Conservation (phyloP, 495 filamentous ascomycete genomes). For the Podospora appendiculata region DNA sequence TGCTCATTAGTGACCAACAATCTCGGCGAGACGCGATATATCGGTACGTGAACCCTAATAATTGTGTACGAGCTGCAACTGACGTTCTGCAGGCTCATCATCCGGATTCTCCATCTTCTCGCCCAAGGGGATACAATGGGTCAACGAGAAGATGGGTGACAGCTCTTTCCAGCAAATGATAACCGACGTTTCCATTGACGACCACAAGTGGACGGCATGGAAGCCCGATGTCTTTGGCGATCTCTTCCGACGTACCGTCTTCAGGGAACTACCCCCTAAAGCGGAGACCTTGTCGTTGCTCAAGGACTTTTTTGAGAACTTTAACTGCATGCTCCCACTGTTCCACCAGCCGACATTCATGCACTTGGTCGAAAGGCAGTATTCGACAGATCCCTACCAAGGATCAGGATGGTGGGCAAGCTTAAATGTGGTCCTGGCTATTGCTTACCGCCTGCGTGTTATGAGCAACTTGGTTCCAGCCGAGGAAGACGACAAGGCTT, state of each 20-base stretch:
- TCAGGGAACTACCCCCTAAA: slow-evolving; percentile 72
- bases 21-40: slow-evolving; percentile 90
- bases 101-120: slow-evolving; percentile 95
- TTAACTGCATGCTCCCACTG: slow-evolving; percentile 96
- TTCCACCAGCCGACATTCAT: slow-evolving; percentile 98
- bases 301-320: slow-evolving; percentile 94
- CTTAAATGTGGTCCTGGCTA: slow-evolving; percentile 87
- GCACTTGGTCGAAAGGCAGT: slow-evolving; percentile 89
- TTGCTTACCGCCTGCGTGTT: slow-evolving; percentile 84
- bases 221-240: slow-evolving; percentile 92
- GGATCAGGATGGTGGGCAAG: slow-evolving; percentile 98
- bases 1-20: slow-evolving; percentile 98
- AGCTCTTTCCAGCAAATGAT: slow-evolving; percentile 95
- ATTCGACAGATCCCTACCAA: slow-evolving; percentile 86
- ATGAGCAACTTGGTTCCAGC: slow-evolving; percentile 87
- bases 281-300: slow-evolving; percentile 73
- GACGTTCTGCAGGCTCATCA: slow-evolving; percentile 65
- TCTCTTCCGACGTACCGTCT: slow-evolving; percentile 82
- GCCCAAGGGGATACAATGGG: slow-evolving; percentile 96
- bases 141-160: slow-evolving; percentile 96
- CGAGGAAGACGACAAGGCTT: slow-evolving; percentile 87
- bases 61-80: slow-evolving; percentile 3
- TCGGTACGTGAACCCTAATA: slow-evolving; percentile 51
- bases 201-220: slow-evolving; percentile 94
- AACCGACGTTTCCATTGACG: slow-evolving; percentile 66